Conservation (phyloP, 129 eudicot genomes). For the Pseudognaphalium luteoalbum region DNA sequence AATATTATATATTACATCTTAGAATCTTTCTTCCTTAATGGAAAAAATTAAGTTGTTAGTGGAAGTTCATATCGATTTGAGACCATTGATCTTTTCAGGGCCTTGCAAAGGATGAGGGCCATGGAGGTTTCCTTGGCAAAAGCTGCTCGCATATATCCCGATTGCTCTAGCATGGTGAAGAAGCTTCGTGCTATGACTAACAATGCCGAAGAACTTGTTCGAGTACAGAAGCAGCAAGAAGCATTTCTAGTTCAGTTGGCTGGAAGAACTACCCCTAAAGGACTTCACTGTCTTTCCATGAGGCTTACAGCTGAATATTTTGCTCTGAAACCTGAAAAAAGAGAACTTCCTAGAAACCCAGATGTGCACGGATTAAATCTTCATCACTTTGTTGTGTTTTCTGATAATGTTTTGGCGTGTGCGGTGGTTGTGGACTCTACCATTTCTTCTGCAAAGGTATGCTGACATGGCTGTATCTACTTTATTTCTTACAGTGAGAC, state of each 20-base stretch:
- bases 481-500: not conserved
- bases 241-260: slow-evolving; percentile 63
- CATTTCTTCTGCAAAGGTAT: slow-evolving; percentile 67
- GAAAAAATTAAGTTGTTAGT: not conserved
- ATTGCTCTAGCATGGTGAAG: slow-evolving; percentile 72
- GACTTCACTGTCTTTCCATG: slow-evolving; percentile 92
- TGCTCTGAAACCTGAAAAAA: slow-evolving; percentile 51
- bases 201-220: slow-evolving; percentile 67
- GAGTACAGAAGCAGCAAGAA: slow-evolving; percentile 58
- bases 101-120: slow-evolving; percentile 64
- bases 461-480: slow-evolving; percentile 26
- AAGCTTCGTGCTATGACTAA: slow-evolving; percentile 78
- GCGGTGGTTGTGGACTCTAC: slow-evolving; percentile 90
- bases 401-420: slow-evolving; percentile 89
- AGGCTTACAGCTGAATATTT: slow-evolving; percentile 73
- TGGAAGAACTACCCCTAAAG: slow-evolving; percentile 83
- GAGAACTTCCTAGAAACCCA: slow-evolving; percentile 50
- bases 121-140: slow-evolving; percentile 66
- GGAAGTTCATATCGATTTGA: slow-evolving; percentile 7
- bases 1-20: not conserved
- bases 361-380: slow-evolving; percentile 49
- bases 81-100: slow-evolving; percentile 40
- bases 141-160: slow-evolving; percentile 61
- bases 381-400: slow-evolving; percentile 71
- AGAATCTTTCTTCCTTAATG: not conserved